Conservation (phyloP, 1,284 basidiomycete species). For the Ustilago cynodontis region DNA sequence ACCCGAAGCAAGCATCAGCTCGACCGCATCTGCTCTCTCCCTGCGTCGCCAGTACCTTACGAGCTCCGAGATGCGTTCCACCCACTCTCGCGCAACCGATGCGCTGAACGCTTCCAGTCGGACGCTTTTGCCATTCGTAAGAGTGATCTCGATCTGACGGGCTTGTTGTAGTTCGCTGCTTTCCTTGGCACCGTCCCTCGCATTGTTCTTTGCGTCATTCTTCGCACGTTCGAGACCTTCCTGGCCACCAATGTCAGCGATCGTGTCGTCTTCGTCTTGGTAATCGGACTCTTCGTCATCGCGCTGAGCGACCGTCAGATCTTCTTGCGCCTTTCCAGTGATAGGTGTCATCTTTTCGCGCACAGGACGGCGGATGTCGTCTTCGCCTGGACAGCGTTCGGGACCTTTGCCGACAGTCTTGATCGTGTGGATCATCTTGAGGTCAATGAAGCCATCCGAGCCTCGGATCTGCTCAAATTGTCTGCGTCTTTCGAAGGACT, state of each 20-base stretch:
- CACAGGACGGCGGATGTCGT: conserved; percentile 30
- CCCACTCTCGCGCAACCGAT: conserved; percentile 81
- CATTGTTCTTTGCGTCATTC: conserved; percentile 70
- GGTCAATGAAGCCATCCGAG: conserved; percentile 78
- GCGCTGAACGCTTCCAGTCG: conserved; percentile 76
- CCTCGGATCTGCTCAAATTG: conserved; percentile 78
- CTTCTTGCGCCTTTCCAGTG: conserved; percentile 29
- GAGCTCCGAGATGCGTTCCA: conserved; percentile 78
- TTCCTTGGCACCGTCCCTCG: conserved; percentile 64
- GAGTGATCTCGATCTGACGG: conserved; percentile 81
- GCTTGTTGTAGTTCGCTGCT: conserved; percentile 71
- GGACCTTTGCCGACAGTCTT: conserved; percentile 72
- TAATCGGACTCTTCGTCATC: conserved; percentile 70
- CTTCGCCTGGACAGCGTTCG: conserved; percentile 50
- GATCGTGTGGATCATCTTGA: conserved; percentile 77
- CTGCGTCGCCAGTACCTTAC: conserved; percentile 81
- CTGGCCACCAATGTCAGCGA: conserved; percentile 80
- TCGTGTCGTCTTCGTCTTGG: conserved; percentile 71
- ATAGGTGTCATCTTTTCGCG: conserved; percentile 1
- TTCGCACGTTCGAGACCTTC: conserved; percentile 73
- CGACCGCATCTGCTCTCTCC: conserved; percentile 78
- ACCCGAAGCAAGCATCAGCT: conserved; percentile 79
- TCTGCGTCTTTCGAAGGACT: conserved; percentile 71
- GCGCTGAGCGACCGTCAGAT: conserved; percentile 71
- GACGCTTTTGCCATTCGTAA: conserved; percentile 78